phyloP scores from a whole-genome alignment of 805 yeast genomes.

The Cyberlindnera bimundalis region DNA sequence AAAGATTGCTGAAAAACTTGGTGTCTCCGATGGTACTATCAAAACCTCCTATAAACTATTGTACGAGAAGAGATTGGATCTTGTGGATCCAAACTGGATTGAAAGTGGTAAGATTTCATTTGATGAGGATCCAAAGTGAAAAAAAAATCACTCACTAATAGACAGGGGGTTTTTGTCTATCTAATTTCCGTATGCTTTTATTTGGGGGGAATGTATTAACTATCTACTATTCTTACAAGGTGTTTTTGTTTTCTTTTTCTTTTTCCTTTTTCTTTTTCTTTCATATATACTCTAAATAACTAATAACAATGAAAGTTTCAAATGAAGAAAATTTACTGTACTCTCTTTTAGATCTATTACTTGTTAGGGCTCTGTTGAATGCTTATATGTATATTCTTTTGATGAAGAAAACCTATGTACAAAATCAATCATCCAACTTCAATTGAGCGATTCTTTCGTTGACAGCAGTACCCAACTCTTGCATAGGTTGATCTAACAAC shows the following conservation, averaged over 20 bases:
- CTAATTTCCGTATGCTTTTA: too few species aligned
- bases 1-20: conserved; percentile 86
- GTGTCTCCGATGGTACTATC: conserved; percentile 96
- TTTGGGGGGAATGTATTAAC: background rate
- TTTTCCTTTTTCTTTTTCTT: too few species aligned
- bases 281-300: too few species aligned
- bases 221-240: too few species aligned
- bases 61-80: conserved; percentile 65
- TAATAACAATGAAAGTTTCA: background rate
- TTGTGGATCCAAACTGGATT: conserved; percentile 77
- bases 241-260: too few species aligned
- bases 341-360: background rate
- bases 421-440: conserved; percentile 32
- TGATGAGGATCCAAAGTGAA: conserved; percentile 28
- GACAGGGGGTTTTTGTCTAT: too few species aligned
- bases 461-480: conserved; percentile 26
- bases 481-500: conserved; percentile 48
- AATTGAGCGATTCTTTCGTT: conserved; percentile 45
- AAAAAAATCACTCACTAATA: too few species aligned
- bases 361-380: too few species aligned
- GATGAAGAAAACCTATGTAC: too few species aligned
- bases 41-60: conserved; percentile 85
- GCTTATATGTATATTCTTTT: too few species aligned
- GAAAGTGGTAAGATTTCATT: conserved; percentile 61
- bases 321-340: too few species aligned